Percentiles rank a stretch among this genome's conserved stretches.
phyloP scores from a whole-genome alignment of 2,329 filamentous ascomycete genomes.

The Penicillium sp. region DNA sequence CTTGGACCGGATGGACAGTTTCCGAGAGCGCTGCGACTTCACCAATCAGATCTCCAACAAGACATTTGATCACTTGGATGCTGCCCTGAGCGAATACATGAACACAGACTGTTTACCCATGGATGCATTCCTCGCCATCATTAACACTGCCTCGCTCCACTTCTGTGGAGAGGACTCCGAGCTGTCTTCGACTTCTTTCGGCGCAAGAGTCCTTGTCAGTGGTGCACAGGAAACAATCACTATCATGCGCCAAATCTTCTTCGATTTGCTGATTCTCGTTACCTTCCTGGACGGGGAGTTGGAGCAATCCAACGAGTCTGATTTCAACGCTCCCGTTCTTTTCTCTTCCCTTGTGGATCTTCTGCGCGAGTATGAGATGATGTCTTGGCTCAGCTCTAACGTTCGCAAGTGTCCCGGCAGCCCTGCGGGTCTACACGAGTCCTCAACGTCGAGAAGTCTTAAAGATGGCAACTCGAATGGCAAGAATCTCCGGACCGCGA shows the following conservation, averaged over 20 bases:
- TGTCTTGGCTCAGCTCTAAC: slow-evolving; percentile 61
- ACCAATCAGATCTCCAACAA: slow-evolving; percentile 80
- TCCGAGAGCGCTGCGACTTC: slow-evolving; percentile 79
- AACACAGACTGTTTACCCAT: slow-evolving; percentile 52
- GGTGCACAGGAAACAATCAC: slow-evolving; percentile 78
- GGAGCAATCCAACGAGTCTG: slow-evolving; percentile 69
- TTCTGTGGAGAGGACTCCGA: slow-evolving; percentile 44
- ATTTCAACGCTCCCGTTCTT: slow-evolving; percentile 60
- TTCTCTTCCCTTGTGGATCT: slow-evolving; percentile 70
- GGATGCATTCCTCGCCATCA: slow-evolving; percentile 54
- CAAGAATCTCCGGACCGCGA: slow-evolving; percentile 31
- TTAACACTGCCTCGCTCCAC: slow-evolving; percentile 51
- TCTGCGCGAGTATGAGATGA: slow-evolving; percentile 71
- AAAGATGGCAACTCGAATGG: slow-evolving; percentile 24
- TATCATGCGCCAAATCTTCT: slow-evolving; percentile 71
- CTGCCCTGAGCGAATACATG: slow-evolving; percentile 67
- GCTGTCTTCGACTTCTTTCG: slow-evolving; percentile 67
- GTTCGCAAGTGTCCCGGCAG: slow-evolving; percentile 37
- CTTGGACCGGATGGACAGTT: slow-evolving; percentile 71
- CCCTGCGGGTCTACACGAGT: slow-evolving; percentile 24
- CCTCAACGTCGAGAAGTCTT: slow-evolving; percentile 25
- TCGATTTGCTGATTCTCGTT: slow-evolving; percentile 80
- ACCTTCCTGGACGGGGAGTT: slow-evolving; percentile 85
- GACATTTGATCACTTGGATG: slow-evolving; percentile 70
- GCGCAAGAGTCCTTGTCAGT: slow-evolving; percentile 71